Evolutionary conservation across 1,284 basidiomycete genomes (phyloP).

Genomic region (Vanrija pseudolonga): DNA sequence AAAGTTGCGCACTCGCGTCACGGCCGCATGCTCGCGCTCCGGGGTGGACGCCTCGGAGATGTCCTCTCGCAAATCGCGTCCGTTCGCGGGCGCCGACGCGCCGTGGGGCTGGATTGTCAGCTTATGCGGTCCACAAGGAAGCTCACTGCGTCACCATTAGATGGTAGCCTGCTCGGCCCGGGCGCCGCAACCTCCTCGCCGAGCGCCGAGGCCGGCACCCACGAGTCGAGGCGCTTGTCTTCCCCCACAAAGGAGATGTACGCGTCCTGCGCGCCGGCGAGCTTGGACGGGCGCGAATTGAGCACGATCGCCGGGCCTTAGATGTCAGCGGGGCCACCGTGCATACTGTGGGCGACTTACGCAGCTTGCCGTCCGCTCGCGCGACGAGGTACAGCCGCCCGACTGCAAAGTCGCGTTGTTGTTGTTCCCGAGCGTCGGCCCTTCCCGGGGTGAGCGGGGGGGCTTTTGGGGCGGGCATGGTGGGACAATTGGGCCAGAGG

Average conservation of each 20-base stretch:
- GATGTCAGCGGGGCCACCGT: background rate
- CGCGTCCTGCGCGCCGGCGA: slow-evolving; percentile 21
- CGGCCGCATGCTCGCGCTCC: slow-evolving; percentile 39
- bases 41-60: slow-evolving; percentile 23
- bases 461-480: background rate
- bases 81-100: background rate
- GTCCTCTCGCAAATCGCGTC: background rate
- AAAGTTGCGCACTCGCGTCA: slow-evolving; percentile 47
- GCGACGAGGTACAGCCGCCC: slow-evolving; percentile 20
- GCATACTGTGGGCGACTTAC: slow-evolving; percentile 9
- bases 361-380: slow-evolving; percentile 4
- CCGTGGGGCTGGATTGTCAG: background rate
- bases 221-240: slow-evolving; percentile 73
- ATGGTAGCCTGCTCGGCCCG: slow-evolving; percentile 3
- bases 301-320: slow-evolving; percentile 27
- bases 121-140: no score
- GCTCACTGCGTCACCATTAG: background rate
- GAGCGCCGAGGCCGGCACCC: slow-evolving; percentile 55
- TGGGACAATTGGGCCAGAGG: no score
- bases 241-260: slow-evolving; percentile 41
- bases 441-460: background rate
- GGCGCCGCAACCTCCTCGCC: slow-evolving; percentile 18
- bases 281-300: slow-evolving; percentile 19
- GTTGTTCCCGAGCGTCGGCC: background rate
- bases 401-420: slow-evolving; percentile 6